A percentile compares a stretch with the other conserved stretches of the same genome.
phyloP scores from a whole-genome alignment of 495 filamentous ascomycete species.

The Cercophora scortea region DNA sequence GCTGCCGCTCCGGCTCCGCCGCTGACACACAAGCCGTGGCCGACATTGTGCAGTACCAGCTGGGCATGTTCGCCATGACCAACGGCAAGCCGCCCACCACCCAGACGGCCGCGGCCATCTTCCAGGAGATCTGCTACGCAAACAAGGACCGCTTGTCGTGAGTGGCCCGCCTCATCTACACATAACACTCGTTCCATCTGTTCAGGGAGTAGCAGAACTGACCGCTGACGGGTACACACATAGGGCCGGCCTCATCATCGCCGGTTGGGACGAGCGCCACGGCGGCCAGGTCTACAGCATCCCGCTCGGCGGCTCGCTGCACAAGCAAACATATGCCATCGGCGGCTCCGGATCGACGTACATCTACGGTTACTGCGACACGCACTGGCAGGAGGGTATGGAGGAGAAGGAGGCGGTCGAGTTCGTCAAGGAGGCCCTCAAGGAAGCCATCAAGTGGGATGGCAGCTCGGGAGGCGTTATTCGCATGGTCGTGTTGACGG shows the following conservation, averaged over 20 bases:
- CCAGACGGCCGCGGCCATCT: slow-evolving; percentile 85
- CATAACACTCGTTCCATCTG: too few species aligned
- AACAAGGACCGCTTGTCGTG: slow-evolving; percentile 91
- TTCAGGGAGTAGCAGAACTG: neutral
- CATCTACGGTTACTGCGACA: slow-evolving; percentile 98
- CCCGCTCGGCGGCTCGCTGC: slow-evolving; percentile 89
- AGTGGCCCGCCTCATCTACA: slow-evolving; percentile 1
- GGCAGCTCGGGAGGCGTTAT: slow-evolving; percentile 98
- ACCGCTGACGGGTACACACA: slow-evolving; percentile 15
- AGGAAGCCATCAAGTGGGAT: slow-evolving; percentile 98
- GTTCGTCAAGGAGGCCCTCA: slow-evolving; percentile 77
- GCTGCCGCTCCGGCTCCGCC: slow-evolving; percentile 91
- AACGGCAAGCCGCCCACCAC: slow-evolving; percentile 87
- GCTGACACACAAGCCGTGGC: slow-evolving; percentile 97
- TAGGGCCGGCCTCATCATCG: slow-evolving; percentile 95
- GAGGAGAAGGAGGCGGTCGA: slow-evolving; percentile 84
- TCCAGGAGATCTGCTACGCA: slow-evolving; percentile 94
- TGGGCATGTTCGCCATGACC: slow-evolving; percentile 82
- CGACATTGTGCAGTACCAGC: slow-evolving; percentile 93
- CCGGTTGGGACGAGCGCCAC: slow-evolving; percentile 86
- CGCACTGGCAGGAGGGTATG: slow-evolving; percentile 94
- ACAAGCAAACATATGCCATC: slow-evolving; percentile 94
- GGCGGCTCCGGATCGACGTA: slow-evolving; percentile 97
- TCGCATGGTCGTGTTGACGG: slow-evolving; percentile 89
- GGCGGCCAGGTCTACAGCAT: slow-evolving; percentile 97